phyloP scores from a whole-genome alignment of 257 asterid species.

The Solanum sitiens region DNA sequence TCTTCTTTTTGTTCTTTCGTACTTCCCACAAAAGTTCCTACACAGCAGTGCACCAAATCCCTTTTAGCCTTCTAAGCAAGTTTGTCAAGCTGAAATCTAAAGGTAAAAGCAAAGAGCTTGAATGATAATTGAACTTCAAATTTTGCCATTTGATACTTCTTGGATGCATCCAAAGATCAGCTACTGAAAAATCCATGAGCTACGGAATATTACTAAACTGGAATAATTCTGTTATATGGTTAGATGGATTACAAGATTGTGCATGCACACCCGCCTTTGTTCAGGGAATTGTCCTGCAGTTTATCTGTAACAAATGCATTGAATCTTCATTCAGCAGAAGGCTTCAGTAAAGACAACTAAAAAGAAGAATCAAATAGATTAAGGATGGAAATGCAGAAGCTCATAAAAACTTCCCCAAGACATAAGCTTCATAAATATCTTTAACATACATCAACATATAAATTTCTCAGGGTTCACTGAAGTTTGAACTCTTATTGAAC shows the following conservation, averaged over 20 bases:
- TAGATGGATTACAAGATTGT: slow-evolving; percentile 34
- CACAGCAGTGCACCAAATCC: neutral
- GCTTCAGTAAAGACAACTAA: neutral
- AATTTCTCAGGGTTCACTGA: neutral
- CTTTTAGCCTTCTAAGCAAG: neutral
- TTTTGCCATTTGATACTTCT: neutral
- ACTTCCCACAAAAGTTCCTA: neutral
- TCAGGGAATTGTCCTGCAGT: slow-evolving; percentile 42
- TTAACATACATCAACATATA: neutral
- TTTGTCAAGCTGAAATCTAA: neutral
- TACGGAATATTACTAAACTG: slow-evolving; percentile 5
- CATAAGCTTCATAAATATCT: neutral
- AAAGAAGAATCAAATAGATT: neutral
- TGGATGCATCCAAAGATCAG: neutral
- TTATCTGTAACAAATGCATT: slow-evolving; percentile 34
- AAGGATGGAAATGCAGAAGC: neutral
- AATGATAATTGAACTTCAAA: neutral
- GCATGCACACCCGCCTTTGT: slow-evolving; percentile 64
- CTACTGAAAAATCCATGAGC: neutral
- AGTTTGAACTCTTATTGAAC: neutral
- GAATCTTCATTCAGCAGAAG: neutral
- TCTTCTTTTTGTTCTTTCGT: neutral
- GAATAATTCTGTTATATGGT: neutral
- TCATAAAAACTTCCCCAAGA: neutral
- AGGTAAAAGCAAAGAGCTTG: neutral